Percentiles rank a stretch among this genome's conserved stretches.
These are phyloP conservation scores for Teunomyces kruisii DNA, from an alignment of 805 yeast species.

Conservation along the genomic window DNA sequence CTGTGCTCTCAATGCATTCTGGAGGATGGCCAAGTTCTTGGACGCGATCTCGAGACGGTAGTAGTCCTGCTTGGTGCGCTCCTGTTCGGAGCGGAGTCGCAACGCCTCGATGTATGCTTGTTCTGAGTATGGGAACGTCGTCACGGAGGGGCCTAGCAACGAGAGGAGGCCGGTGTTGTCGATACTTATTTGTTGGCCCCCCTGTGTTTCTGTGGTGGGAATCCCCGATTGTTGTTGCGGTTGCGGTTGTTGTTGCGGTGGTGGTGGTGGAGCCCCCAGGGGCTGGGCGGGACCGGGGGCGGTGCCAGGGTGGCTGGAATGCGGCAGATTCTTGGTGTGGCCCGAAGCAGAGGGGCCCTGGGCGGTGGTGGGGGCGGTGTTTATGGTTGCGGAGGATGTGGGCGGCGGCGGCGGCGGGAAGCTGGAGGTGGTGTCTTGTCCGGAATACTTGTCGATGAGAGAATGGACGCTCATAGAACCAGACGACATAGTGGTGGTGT, in stretches of 20 bases:
- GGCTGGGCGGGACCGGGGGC: too few species aligned
- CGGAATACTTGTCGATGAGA: slow-evolving; percentile 32
- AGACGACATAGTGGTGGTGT: background rate
- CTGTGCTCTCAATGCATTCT: slow-evolving; percentile 57
- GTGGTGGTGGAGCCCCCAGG: too few species aligned
- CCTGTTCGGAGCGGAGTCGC: slow-evolving; percentile 66
- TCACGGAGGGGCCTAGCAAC: slow-evolving; percentile 54
- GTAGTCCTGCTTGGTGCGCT: slow-evolving; percentile 77
- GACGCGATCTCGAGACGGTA: slow-evolving; percentile 64
- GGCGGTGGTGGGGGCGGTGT: too few species aligned
- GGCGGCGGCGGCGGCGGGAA: too few species aligned
- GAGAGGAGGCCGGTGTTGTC: slow-evolving; percentile 21
- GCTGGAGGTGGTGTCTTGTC: background rate
- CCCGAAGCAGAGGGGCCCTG: too few species aligned
- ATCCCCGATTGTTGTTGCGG: too few species aligned
- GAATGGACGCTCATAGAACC: slow-evolving; percentile 42
- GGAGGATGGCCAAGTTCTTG: slow-evolving; percentile 60
- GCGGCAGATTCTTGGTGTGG: too few species aligned
- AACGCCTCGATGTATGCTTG: slow-evolving; percentile 58
- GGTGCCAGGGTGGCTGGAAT: too few species aligned
- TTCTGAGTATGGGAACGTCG: slow-evolving; percentile 57
- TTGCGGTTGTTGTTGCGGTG: too few species aligned
- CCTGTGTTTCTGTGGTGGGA: background rate
- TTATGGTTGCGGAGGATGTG: too few species aligned
- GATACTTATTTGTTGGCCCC: slow-evolving; percentile 1